Evolutionary conservation across 306 rosid species (phyloP).

Genomic region (Vigna reflexopilosa): DNA sequence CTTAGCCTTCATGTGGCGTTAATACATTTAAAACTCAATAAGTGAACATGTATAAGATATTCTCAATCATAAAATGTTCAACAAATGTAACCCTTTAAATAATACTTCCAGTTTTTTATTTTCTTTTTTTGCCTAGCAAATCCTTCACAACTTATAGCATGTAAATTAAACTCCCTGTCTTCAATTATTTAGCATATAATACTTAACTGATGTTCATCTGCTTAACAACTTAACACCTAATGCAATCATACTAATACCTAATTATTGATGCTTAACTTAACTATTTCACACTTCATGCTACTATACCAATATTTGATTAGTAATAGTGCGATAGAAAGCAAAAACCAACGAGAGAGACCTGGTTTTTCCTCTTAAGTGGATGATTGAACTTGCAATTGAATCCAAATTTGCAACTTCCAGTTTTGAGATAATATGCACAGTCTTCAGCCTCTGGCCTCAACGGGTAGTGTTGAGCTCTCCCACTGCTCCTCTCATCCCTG

Average conservation of each 20-base stretch:
- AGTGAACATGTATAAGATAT: conserved; percentile 34
- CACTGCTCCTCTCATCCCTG: conserved; percentile 46
- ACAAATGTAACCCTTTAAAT: background rate
- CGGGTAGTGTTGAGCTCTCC: conserved; percentile 60
- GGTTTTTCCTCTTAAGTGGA: conserved; percentile 64
- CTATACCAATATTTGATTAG: background rate
- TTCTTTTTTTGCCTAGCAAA: too few species aligned
- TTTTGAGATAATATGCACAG: conserved; percentile 81
- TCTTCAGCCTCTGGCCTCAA: conserved; percentile 94
- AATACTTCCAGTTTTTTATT: too few species aligned
- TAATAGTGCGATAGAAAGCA: background rate
- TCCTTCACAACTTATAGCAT: background rate
- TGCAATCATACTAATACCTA: background rate
- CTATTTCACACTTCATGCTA: background rate
- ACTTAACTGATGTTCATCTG: background rate
- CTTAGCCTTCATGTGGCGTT: conserved; percentile 54
- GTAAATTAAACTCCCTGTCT: background rate
- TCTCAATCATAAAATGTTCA: conserved; percentile 2
- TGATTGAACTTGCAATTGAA: conserved; percentile 92
- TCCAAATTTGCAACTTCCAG: conserved; percentile 89
- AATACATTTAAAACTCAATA: conserved; percentile 43
- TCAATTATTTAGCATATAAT: background rate
- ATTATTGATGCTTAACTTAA: background rate
- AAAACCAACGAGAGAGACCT: conserved; percentile 49
- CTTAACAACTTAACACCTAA: background rate